These are phyloP conservation scores for Gamsiella multidivaricata DNA, from an alignment of 192 early-diverging fungal species.

Conservation along the genomic window DNA sequence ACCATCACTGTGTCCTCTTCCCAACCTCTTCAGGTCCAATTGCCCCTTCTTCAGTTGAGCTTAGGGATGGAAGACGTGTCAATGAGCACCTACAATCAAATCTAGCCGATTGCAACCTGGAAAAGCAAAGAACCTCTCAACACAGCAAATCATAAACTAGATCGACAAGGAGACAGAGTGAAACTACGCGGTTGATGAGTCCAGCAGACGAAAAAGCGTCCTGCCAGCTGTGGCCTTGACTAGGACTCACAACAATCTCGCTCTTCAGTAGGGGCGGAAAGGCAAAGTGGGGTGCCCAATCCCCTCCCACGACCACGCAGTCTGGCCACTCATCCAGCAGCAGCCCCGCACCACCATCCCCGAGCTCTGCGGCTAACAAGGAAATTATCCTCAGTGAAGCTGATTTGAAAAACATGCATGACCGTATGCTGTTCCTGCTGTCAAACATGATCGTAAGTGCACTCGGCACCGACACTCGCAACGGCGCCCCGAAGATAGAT, in stretches of 20 bases:
- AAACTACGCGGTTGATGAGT: too few species aligned
- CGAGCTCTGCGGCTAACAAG: conserved; percentile 13
- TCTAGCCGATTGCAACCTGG: too few species aligned
- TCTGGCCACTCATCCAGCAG: neutral
- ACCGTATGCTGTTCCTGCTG: conserved; percentile 73
- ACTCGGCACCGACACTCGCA: neutral
- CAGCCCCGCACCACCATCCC: neutral
- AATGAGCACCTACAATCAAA: neutral
- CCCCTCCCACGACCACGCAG: conserved; percentile 20
- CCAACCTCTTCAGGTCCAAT: neutral
- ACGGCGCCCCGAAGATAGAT: neutral
- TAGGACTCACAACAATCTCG: too few species aligned
- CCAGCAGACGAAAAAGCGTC: too few species aligned
- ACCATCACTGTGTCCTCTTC: too few species aligned
- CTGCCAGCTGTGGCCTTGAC: too few species aligned
- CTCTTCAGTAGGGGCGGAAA: conserved; percentile 24
- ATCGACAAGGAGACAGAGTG: too few species aligned
- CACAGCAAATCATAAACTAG: too few species aligned
- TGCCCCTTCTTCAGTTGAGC: neutral
- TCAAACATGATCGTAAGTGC: conserved; percentile 72
- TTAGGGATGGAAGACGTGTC: too few species aligned
- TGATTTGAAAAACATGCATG: conserved; percentile 64
- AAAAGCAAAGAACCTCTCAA: too few species aligned
- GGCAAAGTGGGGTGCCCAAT: conserved; percentile 33
- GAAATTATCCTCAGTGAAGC: conserved; percentile 38